phyloP scores from a whole-genome alignment of 257 asterid species.

The Fraxinus anomala region DNA sequence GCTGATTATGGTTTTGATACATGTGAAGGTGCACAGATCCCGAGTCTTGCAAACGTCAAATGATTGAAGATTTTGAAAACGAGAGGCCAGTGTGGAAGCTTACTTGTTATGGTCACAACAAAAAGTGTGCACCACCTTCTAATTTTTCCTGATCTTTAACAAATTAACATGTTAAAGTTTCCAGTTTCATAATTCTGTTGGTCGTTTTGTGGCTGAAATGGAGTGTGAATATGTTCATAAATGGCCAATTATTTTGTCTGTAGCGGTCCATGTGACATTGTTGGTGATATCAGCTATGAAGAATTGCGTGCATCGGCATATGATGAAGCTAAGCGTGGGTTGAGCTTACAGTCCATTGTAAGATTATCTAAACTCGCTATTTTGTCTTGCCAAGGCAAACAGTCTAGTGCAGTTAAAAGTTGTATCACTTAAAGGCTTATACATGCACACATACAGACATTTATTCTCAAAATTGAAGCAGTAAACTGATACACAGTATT shows the following conservation, averaged over 20 bases:
- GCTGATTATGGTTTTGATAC: conserved; percentile 33
- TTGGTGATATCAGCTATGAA: conserved; percentile 82
- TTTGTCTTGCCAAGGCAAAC: neutral
- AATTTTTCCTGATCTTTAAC: conserved; percentile 15
- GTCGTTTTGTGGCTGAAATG: conserved; percentile 21
- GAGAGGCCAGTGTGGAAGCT: conserved; percentile 91
- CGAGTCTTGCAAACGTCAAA: conserved; percentile 69
- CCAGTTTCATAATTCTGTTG: conserved; percentile 12
- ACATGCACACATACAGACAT: neutral
- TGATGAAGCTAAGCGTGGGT: conserved; percentile 74
- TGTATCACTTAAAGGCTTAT: conserved; percentile 12
- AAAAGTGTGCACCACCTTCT: conserved; percentile 50
- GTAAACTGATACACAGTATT: neutral
- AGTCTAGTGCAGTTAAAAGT: neutral
- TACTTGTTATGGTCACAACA: conserved; percentile 81
- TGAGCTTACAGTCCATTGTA: conserved; percentile 73
- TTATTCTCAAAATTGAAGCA: neutral
- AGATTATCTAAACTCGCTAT: conserved; percentile 34
- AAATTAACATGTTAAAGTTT: conserved; percentile 2
- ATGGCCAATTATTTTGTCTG: conserved; percentile 19
- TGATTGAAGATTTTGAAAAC: conserved; percentile 62
- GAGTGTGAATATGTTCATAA: neutral
- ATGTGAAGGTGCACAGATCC: conserved; percentile 78
- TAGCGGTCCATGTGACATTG: conserved; percentile 92
- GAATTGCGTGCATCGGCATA: conserved; percentile 90